Percentiles rank a stretch among this genome's conserved stretches.
These are phyloP conservation scores for Croton laevigatus DNA, from an alignment of 441 rosid genomes.

Conservation along the genomic window DNA sequence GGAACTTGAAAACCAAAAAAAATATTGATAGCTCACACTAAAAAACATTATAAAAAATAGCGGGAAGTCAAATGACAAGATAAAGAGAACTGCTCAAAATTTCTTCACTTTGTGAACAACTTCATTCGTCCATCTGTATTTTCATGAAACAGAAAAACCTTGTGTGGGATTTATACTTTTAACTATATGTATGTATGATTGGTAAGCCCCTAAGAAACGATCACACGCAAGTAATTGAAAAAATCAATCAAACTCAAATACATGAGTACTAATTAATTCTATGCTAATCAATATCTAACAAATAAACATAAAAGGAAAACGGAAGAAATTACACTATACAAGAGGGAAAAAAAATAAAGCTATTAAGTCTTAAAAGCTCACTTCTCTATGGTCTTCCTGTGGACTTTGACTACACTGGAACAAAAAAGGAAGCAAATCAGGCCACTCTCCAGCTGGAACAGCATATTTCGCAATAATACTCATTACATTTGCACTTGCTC, in stretches of 20 bases:
- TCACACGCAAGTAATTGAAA: background rate
- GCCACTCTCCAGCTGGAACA: conserved; percentile 98
- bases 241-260: background rate
- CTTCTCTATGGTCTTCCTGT: conserved; percentile 98
- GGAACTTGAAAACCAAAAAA: background rate
- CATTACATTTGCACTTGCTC: conserved; percentile 98
- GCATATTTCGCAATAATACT: conserved; percentile 94
- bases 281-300: background rate
- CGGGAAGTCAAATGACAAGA: background rate
- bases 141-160: background rate
- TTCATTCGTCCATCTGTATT: background rate
- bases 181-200: too few relatives aligned
- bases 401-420: conserved; percentile 96
- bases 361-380: conserved; percentile 26
- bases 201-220: background rate
- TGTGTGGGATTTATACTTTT: background rate
- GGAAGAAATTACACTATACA: background rate
- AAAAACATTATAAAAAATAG: background rate
- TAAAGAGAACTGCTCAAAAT: background rate
- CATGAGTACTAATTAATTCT: background rate
- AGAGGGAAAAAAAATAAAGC: background rate
- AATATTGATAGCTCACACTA: background rate
- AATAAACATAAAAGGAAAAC: background rate
- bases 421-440: conserved; percentile 83
- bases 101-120: background rate